Base-by-base conservation (phyloP, 495 filamentous ascomycete genomes). In the Penicillium psychrofluorescens region DNA sequence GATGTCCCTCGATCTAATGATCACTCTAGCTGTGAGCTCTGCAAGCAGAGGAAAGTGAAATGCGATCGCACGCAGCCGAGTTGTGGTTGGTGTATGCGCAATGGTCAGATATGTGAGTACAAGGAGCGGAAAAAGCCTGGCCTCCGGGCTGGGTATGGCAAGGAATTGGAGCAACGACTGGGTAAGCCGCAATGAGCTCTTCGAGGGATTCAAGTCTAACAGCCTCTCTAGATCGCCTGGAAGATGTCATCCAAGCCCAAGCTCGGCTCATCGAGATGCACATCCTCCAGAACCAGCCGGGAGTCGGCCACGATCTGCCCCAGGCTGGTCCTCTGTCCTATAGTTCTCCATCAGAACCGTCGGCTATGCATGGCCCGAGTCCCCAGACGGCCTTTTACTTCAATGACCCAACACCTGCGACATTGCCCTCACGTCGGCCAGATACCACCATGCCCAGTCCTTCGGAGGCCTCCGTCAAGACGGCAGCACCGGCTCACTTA, bases 61-160 rank as follows among this genome's bases (percentile, higher is more conserved):
- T 88, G 84, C 61, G 85, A 92, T 67, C 81, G 87, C 15, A 77
- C 81, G 8, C 86, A 90, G 45, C 89, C 89, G 8, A 81, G 79
- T 45, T 95, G 89, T 63, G 89, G 89, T 36, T 94, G 89, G 88
- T 95, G 89, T 56, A 73, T 72, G 51, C 80, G 86, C 43, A 94
- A 94, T 61, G 76, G 76, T 6, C 83, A 86, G 35, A 33, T 69
- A 22, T 92, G 87, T 66, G 84, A 90, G 59, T 92, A 92, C 63
- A 88, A 83, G 57, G 85, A 88, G 55, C 76, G 87, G 13, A 91
- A 89, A 68, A 91, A 91, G 61, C 87, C 87, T 14, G 87, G 86
- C 1, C 66, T 91, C 38, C 70, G 87, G 45, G 89, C 89, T 38
- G 89, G 89, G 1, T 95, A 94, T 60, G 89, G 89, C 1, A 76